A percentile compares a stretch with the other conserved stretches of the same genome.
phyloP scores from a whole-genome alignment of 2,329 filamentous ascomycete genomes.

The Ceratocystis ficicola region DNA sequence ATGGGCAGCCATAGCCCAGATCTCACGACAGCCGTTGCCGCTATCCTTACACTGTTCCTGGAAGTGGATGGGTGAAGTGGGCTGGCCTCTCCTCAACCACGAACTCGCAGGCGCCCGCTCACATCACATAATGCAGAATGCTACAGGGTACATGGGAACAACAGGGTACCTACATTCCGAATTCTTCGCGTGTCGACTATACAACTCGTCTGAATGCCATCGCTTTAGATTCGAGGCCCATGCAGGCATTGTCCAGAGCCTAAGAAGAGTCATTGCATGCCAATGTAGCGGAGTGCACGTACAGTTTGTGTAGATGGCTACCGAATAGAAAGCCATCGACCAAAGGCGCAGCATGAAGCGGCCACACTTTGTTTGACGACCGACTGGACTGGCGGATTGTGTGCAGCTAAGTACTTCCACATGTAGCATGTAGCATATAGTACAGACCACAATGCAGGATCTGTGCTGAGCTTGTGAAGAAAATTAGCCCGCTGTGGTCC shows the following conservation, averaged over 20 bases:
- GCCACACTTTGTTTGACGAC: not conserved
- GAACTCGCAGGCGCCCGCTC: no score
- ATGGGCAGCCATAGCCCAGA: no score
- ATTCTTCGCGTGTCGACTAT: no score
- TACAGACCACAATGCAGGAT: not conserved
- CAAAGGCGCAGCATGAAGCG: not conserved
- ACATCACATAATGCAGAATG: no score
- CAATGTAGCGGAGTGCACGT: not conserved
- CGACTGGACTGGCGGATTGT: not conserved
- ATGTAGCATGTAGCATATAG: not conserved
- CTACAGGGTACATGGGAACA: no score
- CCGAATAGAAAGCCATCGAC: not conserved
- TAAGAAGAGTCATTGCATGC: no score
- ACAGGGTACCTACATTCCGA: no score
- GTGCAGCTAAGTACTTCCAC: not conserved
- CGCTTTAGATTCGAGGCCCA: not conserved
- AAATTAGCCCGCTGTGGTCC: not conserved
- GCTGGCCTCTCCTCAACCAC: no score
- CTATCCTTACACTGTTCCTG: no score
- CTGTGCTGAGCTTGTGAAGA: slow-evolving; percentile 11
- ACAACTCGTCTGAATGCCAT: no score
- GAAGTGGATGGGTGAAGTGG: no score
- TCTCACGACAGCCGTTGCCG: no score
- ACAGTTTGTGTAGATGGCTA: not conserved
- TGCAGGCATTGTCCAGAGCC: not conserved